phyloP scores from a whole-genome alignment of 257 asterid species.

The Solanum tacnaense region DNA sequence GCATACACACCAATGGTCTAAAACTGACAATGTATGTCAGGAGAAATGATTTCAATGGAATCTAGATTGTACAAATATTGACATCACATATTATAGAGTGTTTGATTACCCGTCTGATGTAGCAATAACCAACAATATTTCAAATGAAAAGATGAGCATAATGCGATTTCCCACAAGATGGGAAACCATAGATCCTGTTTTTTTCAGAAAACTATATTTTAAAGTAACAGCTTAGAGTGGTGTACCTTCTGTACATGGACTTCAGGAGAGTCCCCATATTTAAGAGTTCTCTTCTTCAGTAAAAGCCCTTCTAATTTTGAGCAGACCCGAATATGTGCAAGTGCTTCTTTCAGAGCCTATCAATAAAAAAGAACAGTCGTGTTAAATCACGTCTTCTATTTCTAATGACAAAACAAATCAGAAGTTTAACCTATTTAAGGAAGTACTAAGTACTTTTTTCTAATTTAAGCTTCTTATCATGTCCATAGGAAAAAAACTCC shows the following conservation, averaged over 20 bases:
- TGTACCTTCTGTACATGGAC: constrained; percentile 81
- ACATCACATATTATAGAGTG: not conserved
- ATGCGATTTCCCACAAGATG: not conserved
- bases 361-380: constrained; percentile 1
- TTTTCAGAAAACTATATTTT: not conserved
- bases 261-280: constrained; percentile 71
- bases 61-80: not conserved
- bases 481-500: not conserved
- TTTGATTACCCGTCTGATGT: not conserved
- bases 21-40: not conserved
- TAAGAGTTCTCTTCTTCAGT: constrained; percentile 66
- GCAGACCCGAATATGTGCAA: constrained; percentile 76
- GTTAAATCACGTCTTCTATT: not conserved
- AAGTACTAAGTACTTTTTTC: not conserved
- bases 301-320: constrained; percentile 79
- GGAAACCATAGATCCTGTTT: not conserved
- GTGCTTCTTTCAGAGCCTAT: constrained; percentile 75
- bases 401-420: constrained; percentile 6
- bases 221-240: not conserved
- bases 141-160: not conserved
- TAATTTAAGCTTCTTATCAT: not conserved
- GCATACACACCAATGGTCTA: not conserved
- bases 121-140: not conserved
- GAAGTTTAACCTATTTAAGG: not conserved
- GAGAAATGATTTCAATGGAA: not conserved